Evolutionary conservation across 495 filamentous ascomycete genomes (phyloP).

Genomic region (Neurospora tetrasperma): DNA sequence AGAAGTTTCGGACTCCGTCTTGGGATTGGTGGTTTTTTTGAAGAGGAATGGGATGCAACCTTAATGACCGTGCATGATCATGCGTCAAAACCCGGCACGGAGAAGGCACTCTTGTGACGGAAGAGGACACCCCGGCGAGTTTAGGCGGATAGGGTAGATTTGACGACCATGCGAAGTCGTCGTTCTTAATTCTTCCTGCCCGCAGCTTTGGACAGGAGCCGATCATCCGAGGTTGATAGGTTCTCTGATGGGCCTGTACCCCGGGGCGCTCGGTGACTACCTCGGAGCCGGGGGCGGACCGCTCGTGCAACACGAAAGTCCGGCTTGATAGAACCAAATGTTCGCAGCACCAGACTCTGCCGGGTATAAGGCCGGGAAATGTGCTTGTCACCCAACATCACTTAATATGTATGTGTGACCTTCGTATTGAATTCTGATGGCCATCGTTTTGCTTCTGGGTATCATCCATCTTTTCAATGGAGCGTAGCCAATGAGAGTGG

Average conservation of each 20-base stretch:
- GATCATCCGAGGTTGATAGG: background rate
- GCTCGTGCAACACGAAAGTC: background rate
- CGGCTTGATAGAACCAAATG: background rate
- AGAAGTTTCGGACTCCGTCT: background rate
- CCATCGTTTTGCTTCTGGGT: background rate
- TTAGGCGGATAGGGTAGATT: background rate
- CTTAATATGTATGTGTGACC: background rate
- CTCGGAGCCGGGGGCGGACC: background rate
- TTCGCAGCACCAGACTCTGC: background rate
- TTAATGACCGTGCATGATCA: background rate
- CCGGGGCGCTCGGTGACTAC: background rate
- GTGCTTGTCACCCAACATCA: background rate
- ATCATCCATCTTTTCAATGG: background rate
- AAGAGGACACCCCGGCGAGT: background rate
- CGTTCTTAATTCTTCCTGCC: background rate
- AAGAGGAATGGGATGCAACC: background rate
- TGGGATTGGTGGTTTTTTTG: background rate
- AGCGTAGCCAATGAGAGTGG: background rate
- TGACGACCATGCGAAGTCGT: background rate
- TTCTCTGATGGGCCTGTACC: background rate
- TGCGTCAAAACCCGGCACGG: background rate
- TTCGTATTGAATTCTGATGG: background rate
- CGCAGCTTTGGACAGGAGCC: background rate
- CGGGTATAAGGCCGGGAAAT: background rate
- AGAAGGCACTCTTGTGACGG: background rate